phyloP scores from a whole-genome alignment of 306 rosid genomes.

The Biancaea sappan region DNA sequence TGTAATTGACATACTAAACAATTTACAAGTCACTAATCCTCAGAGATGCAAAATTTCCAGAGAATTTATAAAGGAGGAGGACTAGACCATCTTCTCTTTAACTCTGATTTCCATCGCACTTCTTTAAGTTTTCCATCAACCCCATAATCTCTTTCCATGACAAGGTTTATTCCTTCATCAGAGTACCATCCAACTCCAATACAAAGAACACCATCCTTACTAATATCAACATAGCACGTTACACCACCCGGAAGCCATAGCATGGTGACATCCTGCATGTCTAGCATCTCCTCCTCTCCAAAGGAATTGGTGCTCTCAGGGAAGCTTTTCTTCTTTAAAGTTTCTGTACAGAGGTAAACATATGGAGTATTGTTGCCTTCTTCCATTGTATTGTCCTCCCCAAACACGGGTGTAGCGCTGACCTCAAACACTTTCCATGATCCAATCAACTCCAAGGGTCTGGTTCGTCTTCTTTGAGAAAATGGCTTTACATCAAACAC shows the following conservation, averaged over 20 bases:
- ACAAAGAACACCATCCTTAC: constrained; percentile 80
- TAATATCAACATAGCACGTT: constrained; percentile 75
- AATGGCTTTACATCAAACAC: constrained; percentile 67
- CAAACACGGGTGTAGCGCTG: constrained; percentile 74
- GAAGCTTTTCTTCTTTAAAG: constrained; percentile 66
- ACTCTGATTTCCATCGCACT: constrained; percentile 73
- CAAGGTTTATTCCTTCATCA: constrained; percentile 91
- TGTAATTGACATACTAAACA: constrained; percentile 17
- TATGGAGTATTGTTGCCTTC: constrained; percentile 38
- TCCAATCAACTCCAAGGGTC: constrained; percentile 72
- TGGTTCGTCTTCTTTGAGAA: constrained; percentile 74
- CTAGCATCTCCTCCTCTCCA: constrained; percentile 78
- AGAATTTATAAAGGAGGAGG: constrained; percentile 44
- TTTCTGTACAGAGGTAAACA: constrained; percentile 80
- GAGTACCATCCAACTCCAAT: constrained; percentile 97
- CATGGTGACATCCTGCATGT: constrained; percentile 75
- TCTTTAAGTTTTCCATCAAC: constrained; percentile 87
- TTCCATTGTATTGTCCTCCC: constrained; percentile 44
- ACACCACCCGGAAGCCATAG: constrained; percentile 96
- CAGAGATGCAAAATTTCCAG: constrained; percentile 9
- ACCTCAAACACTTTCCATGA: constrained; percentile 95
- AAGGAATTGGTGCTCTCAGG: constrained; percentile 61
- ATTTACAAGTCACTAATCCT: constrained; percentile 35
- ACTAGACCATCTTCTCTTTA: constrained; percentile 82
- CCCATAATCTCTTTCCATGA: constrained; percentile 96